Base-by-base conservation (phyloP, 352 stramenopile species). In the Phytopythium montanum region DNA sequence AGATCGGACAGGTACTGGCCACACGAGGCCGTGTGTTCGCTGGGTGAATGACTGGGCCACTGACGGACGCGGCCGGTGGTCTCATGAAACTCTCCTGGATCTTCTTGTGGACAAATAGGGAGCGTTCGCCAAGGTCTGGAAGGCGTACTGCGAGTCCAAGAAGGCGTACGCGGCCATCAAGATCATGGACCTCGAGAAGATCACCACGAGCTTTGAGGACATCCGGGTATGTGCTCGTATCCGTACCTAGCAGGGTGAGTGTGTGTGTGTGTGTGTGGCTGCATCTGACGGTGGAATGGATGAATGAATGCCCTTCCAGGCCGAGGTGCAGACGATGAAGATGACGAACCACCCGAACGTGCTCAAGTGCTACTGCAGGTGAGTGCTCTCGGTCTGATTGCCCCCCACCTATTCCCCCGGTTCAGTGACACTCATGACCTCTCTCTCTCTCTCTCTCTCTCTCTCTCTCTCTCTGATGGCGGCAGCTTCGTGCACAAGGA, bases 171-270 rank as follows among this genome's bases (percentile, higher is more conserved):
- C 98, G 61, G 97, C 97, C 39, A 98, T 99, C 63, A 99, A 99
- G 75, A 97, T 99, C 62, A 98, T 99, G 82, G 97, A 99, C 76
- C 81, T 99, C 33, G 97, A 99, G 75, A 98, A 99, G 74, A 98
- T 99, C 62, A 98, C 96, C 50, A 97, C 95, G 23, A 98, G 84
- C 74, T 96, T 96, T 71, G 86, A 95, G 70, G 87, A 96, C 63
- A 96, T 96, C 48, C 85, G 87, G 16, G 86, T 92, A 64, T 45
- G 76, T 29, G 73, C 7, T 18, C 28, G 18, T 9, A 2, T 5
- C 16, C 41, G 41, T 21, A 28, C 42, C 21, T 31, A 10, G 5
- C 21, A 9, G 3, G 19, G 10, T 18, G 33, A 46, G 3, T 21
- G 18, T 19, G 54, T 31, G 21, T 26, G 34, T 21, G 38, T 28